These are phyloP conservation scores for Sugiyamaella floridensis DNA, from an alignment of 805 yeast species.

Conservation along the genomic window DNA sequence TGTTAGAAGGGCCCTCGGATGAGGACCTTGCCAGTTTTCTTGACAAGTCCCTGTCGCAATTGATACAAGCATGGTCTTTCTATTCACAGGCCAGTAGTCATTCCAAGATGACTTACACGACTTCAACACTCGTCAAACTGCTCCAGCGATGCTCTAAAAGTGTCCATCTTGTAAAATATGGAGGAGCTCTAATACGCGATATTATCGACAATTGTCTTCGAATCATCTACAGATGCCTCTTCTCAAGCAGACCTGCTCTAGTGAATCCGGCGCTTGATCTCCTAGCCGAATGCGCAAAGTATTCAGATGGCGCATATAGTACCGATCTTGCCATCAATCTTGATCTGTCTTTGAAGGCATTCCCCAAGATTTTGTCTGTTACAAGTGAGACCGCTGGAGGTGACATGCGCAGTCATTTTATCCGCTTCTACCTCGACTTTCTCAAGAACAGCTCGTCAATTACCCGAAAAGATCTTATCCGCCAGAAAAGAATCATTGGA, in stretches of 20 bases:
- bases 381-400: neutral
- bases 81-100: conserved; percentile 31
- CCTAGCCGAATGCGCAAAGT: conserved; percentile 45
- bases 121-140: conserved; percentile 28
- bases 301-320: conserved; percentile 43
- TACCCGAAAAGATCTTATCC: conserved; percentile 57
- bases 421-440: conserved; percentile 55
- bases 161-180: conserved; percentile 20
- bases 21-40: conserved; percentile 8
- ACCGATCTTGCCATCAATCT: conserved; percentile 57
- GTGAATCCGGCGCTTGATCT: conserved; percentile 59
- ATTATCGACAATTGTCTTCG: conserved; percentile 53
- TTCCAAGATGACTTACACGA: conserved; percentile 25
- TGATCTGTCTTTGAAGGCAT: conserved; percentile 55
- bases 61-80: conserved; percentile 43
- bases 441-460: conserved; percentile 44
- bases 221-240: conserved; percentile 60
- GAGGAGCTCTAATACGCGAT: conserved; percentile 41
- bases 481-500: conserved; percentile 50
- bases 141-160: conserved; percentile 38
- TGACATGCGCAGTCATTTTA: conserved; percentile 45
- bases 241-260: conserved; percentile 46
- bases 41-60: conserved; percentile 21
- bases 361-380: conserved; percentile 52
- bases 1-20: neutral